Conservation (phyloP, 306 rosid genomes). For the Dryas octopetala region DNA sequence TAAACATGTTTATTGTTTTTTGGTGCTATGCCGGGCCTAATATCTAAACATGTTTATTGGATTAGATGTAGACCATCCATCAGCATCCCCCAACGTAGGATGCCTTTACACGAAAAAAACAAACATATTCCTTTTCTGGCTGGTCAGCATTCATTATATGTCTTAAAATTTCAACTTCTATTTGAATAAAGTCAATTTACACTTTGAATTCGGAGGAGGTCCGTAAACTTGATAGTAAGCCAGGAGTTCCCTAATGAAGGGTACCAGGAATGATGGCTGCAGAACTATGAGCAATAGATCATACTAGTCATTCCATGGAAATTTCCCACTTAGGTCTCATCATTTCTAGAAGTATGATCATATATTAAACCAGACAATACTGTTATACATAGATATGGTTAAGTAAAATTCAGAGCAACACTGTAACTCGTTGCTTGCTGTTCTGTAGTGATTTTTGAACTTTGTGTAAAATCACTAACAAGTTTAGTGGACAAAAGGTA, state of each 20-base stretch:
- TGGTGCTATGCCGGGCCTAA: no score
- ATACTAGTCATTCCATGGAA: no score
- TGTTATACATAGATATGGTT: background rate
- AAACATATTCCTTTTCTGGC: no score
- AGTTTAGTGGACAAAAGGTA: background rate
- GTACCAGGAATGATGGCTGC: no score
- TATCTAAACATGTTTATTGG: background rate
- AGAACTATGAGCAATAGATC: no score
- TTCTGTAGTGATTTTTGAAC: conserved; percentile 12
- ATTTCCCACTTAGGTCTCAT: no score
- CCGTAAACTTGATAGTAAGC: no score
- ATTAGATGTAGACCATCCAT: background rate
- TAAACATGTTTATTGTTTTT: background rate
- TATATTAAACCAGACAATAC: background rate
- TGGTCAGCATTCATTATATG: no score
- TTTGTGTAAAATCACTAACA: conserved; percentile 14
- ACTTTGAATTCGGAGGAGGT: no score
- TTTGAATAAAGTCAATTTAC: no score
- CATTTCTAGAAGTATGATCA: background rate
- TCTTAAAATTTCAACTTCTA: no score
- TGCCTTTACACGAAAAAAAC: background rate
- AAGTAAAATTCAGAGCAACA: background rate
- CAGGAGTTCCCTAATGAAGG: no score
- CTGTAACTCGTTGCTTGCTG: background rate
- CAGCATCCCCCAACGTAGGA: background rate